A percentile compares a stretch with the other conserved stretches of the same genome.
These are phyloP conservation scores for Macrocybe gigantea DNA, from an alignment of 768 basidiomycete species.

Conservation along the genomic window DNA sequence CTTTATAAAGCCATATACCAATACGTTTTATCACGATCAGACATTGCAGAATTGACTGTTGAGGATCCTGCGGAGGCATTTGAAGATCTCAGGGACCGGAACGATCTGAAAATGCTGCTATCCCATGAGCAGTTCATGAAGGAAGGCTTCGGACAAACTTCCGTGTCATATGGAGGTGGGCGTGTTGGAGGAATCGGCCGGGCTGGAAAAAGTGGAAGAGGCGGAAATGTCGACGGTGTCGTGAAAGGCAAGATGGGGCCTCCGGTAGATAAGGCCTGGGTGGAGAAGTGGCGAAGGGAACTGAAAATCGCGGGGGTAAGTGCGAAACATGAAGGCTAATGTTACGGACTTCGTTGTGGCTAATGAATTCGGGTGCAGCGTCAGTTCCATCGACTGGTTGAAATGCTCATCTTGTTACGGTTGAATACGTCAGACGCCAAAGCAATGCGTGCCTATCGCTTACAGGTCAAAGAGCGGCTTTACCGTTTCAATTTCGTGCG, in stretches of 20 bases:
- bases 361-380: conserved; percentile 44
- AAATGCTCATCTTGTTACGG: conserved; percentile 80
- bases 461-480: conserved; percentile 92
- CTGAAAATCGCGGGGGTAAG: conserved; percentile 86
- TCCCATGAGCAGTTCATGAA: conserved; percentile 57
- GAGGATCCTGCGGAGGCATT: conserved; percentile 99
- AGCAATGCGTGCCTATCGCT: conserved; percentile 59
- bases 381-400: conserved; percentile 87
- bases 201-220: conserved; percentile 34
- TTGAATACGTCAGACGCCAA: conserved; percentile 57
- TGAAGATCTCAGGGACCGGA: conserved; percentile 91
- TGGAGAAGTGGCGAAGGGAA: conserved; percentile 73
- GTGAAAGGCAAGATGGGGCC: conserved; percentile 65
- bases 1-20: conserved; percentile 85
- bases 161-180: conserved; percentile 44
- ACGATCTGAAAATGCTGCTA: conserved; percentile 79
- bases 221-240: conserved; percentile 11
- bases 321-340: conserved; percentile 1
- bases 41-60: conserved; percentile 88
- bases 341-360: conserved; percentile 1
- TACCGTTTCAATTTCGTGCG: conserved; percentile 93
- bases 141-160: conserved; percentile 55
- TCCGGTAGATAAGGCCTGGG: conserved; percentile 71
- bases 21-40: conserved; percentile 56
- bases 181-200: conserved; percentile 39